Conservation (phyloP, 805 yeast species). For the Yarrowia sp. region DNA sequence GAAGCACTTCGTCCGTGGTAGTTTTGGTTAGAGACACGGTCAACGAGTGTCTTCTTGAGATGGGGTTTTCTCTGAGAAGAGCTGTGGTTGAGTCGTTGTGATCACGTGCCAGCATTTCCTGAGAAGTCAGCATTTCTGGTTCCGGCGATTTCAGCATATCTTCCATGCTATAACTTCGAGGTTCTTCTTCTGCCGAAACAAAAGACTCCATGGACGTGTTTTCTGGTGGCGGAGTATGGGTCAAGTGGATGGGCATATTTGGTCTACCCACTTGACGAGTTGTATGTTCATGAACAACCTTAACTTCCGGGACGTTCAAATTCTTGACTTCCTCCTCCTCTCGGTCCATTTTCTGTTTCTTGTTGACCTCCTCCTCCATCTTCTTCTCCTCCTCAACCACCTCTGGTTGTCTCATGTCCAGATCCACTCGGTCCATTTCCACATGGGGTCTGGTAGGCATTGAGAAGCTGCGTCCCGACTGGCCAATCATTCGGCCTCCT, state of each 20-base stretch:
- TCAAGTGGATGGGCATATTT: background rate
- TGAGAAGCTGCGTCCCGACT: background rate
- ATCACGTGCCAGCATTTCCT: background rate
- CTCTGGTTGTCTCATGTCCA: no score
- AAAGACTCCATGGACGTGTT: background rate
- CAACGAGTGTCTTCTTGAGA: background rate
- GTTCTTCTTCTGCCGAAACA: background rate
- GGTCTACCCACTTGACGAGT: background rate
- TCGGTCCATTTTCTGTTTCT: background rate
- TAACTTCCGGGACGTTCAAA: background rate
- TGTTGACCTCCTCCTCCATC: no score
- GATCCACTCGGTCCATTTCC: background rate
- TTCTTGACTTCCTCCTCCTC: background rate
- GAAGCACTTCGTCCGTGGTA: background rate
- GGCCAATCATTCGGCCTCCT: background rate
- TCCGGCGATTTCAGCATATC: background rate
- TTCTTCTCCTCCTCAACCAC: no score
- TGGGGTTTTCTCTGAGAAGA: background rate
- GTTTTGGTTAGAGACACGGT: background rate
- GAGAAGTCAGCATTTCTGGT: background rate
- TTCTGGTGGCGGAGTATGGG: background rate
- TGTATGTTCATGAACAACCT: background rate
- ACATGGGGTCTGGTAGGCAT: background rate
- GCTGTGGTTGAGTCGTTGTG: background rate
- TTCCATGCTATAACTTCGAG: background rate